Base-by-base conservation (phyloP, 768 basidiomycete species). In the Daedaleopsis sinensis region DNA sequence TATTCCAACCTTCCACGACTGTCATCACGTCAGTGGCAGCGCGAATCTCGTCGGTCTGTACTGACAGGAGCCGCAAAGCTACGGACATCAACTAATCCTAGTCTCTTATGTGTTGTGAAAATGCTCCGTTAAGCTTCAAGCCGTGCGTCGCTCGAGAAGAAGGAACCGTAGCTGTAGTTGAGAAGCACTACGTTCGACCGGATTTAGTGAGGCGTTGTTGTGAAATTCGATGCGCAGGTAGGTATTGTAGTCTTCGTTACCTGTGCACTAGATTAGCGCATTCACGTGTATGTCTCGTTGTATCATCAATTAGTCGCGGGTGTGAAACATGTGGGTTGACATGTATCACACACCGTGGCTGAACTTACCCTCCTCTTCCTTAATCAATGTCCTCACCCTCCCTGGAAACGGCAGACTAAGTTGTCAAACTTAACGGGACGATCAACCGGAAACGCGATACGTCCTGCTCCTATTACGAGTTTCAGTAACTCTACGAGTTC, bases 181-280 rank as follows among this genome's bases (percentile, higher is more conserved):
- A 82, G 94, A 70, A 91, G 98, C 63, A 91, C 92, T 16, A 91
- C 89, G 15, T 73, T 99, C 70, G 97, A 99, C 76, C 84, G 97
- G 76, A 98, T 98, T 79, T 82, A 94, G 75, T 83, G 96, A 69
- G 97, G 98, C 70, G 89, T 97, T 63, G 84, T 98, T 71, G 82
- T 99, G 71, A 89, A 93, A 71, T 86, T 99, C 63, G 97, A 99
- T 74, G 95, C 94, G 16, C 94, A 96, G 83, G 96, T 96, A 68
- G 67, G 84, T 76, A 39, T 32, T 11, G 15, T 37, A 44, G 27
- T 5, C 27, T 21, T 32, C 56, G 2, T 51, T 27, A 47, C 15
- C 2, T n/a, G 10, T 13, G n/a, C 32, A 35, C 11, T 43, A n/a
- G 21, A 23, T 4, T 12, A 16, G 8, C 21, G 19, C 5, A 9